Evolutionary conservation across 805 yeast genomes (phyloP).

Genomic region (Ogataea zsoltii): DNA sequence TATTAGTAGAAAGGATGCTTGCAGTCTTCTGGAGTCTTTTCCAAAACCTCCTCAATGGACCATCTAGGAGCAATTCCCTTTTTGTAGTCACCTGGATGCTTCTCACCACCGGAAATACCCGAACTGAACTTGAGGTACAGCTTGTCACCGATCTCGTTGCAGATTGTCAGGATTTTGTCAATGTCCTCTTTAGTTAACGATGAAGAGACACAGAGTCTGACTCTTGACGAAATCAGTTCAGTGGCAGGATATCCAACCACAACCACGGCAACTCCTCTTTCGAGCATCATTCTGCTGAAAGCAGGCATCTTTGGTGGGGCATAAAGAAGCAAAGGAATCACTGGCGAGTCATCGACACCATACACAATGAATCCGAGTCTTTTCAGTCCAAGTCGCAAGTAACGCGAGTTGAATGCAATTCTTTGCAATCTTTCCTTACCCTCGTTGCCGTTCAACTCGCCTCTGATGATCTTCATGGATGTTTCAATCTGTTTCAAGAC

Average conservation of each 20-base stretch:
- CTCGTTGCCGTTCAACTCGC: conserved; percentile 87
- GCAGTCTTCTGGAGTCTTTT: conserved; percentile 68
- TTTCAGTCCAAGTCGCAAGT: conserved; percentile 85
- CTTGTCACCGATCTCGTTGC: conserved; percentile 77
- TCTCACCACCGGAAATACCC: conserved; percentile 67
- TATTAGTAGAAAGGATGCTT: conserved; percentile 25
- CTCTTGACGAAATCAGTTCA: conserved; percentile 84
- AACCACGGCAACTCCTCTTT: conserved; percentile 85
- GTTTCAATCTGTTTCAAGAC: conserved; percentile 86
- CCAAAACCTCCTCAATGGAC: conserved; percentile 76
- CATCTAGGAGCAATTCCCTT: conserved; percentile 66
- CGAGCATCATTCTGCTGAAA: conserved; percentile 77
- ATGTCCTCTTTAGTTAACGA: conserved; percentile 93
- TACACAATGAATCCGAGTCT: conserved; percentile 91
- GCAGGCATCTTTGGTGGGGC: conserved; percentile 96
- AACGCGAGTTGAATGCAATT: conserved; percentile 94
- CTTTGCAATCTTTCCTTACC: conserved; percentile 89
- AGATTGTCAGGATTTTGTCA: conserved; percentile 70
- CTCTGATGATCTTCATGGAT: conserved; percentile 75
- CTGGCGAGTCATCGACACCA: conserved; percentile 97
- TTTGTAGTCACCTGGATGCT: conserved; percentile 53
- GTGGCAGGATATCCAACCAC: conserved; percentile 98
- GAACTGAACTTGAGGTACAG: conserved; percentile 74
- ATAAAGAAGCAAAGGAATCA: conserved; percentile 82
- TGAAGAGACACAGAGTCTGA: conserved; percentile 88